Conservation (phyloP, 768 basidiomycete genomes). For the Lactifluus hygrophoroides region DNA sequence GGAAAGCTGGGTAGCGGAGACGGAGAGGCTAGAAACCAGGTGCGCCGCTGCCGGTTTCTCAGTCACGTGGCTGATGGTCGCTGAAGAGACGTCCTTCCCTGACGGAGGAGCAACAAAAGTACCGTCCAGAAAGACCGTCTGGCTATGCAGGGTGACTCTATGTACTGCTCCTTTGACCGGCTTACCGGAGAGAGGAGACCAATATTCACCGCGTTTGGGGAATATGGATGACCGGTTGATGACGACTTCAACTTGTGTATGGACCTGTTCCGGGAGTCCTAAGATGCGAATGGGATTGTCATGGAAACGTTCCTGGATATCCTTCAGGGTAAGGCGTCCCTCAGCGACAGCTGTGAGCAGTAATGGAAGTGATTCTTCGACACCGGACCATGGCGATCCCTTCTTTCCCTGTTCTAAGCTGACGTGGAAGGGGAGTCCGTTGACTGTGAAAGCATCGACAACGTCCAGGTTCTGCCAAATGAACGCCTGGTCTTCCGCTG, state of each 20-base stretch:
- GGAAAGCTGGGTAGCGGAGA: background rate
- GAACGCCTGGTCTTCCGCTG: conserved; percentile 64
- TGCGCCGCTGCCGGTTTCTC: conserved; percentile 2
- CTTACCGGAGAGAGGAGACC: conserved; percentile 76
- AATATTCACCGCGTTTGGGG: conserved; percentile 39
- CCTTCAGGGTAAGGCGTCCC: conserved; percentile 72
- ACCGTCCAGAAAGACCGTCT: conserved; percentile 88
- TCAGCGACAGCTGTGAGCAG: conserved; percentile 78
- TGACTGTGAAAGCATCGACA: conserved; percentile 89
- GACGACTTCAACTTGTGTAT: conserved; percentile 90
- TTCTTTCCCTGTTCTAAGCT: conserved; percentile 52
- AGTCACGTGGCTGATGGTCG: conserved; percentile 24
- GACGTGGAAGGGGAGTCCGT: conserved; percentile 71
- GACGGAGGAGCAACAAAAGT: conserved; percentile 46
- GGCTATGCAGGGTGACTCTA: conserved; percentile 82
- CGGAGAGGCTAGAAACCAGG: background rate
- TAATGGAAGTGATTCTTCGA: conserved; percentile 81
- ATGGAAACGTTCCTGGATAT: conserved; percentile 72
- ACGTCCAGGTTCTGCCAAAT: conserved; percentile 79
- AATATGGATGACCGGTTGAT: conserved; percentile 66
- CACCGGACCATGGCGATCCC: conserved; percentile 65
- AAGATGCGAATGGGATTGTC: conserved; percentile 94
- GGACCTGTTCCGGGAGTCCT: conserved; percentile 74
- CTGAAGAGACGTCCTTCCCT: conserved; percentile 67
- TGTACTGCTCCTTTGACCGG: conserved; percentile 70